A percentile compares a stretch with the other conserved stretches of the same genome.
phyloP scores from a whole-genome alignment of 2,329 filamentous ascomycete species.

The Colletotrichum sidae region DNA sequence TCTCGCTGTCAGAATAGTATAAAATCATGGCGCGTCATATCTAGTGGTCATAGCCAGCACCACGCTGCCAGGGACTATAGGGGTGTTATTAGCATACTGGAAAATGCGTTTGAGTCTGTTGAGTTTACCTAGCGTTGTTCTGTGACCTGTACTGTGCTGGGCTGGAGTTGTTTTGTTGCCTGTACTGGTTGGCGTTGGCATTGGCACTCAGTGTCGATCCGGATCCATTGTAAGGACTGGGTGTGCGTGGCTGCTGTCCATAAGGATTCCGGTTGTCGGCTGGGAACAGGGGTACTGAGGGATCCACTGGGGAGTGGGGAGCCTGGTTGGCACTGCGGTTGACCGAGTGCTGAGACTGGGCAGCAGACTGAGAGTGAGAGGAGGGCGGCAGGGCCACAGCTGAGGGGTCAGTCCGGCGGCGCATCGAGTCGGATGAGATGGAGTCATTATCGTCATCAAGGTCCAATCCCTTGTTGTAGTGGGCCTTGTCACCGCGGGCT shows the following conservation, averaged over 20 bases:
- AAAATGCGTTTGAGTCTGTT: slow-evolving; percentile 3
- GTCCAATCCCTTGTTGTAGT: slow-evolving; percentile 53
- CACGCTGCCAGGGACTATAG: slow-evolving; percentile 57
- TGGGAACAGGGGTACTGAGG: slow-evolving; percentile 57
- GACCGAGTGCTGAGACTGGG: slow-evolving; percentile 41
- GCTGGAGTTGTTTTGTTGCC: slow-evolving; percentile 46
- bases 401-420: slow-evolving; percentile 47
- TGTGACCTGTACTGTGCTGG: slow-evolving; percentile 50
- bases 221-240: slow-evolving; percentile 49
- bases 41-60: slow-evolving; percentile 56
- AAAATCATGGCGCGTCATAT: slow-evolving; percentile 29
- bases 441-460: slow-evolving; percentile 58
- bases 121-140: slow-evolving; percentile 52
- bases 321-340: slow-evolving; percentile 42
- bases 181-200: slow-evolving; percentile 44
- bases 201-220: slow-evolving; percentile 44
- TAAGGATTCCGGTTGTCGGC: slow-evolving; percentile 44
- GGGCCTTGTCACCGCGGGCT: slow-evolving; percentile 79
- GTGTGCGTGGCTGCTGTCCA: slow-evolving; percentile 46
- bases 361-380: slow-evolving; percentile 30
- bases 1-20: slow-evolving; percentile 14
- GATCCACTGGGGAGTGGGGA: slow-evolving; percentile 54
- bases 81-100: slow-evolving; percentile 27
- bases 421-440: slow-evolving; percentile 52
- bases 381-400: slow-evolving; percentile 43